Base-by-base conservation (phyloP, 2,329 filamentous ascomycete genomes). In the Epichloe gansuensis region DNA sequence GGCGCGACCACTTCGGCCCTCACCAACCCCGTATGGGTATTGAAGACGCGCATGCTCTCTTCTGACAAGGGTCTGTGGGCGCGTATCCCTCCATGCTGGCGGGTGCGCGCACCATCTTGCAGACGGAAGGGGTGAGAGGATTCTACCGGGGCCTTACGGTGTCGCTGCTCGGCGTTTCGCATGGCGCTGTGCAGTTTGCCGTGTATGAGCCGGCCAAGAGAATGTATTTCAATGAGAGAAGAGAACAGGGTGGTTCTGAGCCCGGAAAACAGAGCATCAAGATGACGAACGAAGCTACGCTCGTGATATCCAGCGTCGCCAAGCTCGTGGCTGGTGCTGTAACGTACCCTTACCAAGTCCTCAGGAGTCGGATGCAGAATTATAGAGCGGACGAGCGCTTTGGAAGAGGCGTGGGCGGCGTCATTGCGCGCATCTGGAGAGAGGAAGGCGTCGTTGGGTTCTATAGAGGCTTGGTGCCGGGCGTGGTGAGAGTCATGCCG, bases 1-100 rank as follows among this genome's bases (percentile, higher is more conserved):
- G 91, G 91, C 34, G 74, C 85, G 17, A 68, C 88, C 42, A 95
- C 90, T 2, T 86, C 91, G 44, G 71, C 88, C 34, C 76, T 91
- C 58, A 97, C 93, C 34, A 97, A 97, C 66, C 93, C 93, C 2
- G 84, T 98, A 61, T 98, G 93, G 93, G 93, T 98, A 3, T 82
- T 98, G 67, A 97, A 97, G 74, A 97, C 91, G 8, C 86, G 93
- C 57, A 97, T 98, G 90, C 75, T 97, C 25, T 89, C 90, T 34
- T 91, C 88, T 4, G 88, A 93, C 59, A 80, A 81, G 48, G 80
- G 52, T 77, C 82, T 5, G 79, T 77, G 2, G 89, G 89, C 13
- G 93, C 91, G 1, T 98, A 98, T 69, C 77, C 80, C 15, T 85
- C 81, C 58, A 88, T 96, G 74, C 71, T 76, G 58, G 77, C 83